Evolutionary conservation across 139 green algal species (phyloP), one percentile per base, ranked within the genome.

Genomic region (Picochlorum costavermella): DNA sequence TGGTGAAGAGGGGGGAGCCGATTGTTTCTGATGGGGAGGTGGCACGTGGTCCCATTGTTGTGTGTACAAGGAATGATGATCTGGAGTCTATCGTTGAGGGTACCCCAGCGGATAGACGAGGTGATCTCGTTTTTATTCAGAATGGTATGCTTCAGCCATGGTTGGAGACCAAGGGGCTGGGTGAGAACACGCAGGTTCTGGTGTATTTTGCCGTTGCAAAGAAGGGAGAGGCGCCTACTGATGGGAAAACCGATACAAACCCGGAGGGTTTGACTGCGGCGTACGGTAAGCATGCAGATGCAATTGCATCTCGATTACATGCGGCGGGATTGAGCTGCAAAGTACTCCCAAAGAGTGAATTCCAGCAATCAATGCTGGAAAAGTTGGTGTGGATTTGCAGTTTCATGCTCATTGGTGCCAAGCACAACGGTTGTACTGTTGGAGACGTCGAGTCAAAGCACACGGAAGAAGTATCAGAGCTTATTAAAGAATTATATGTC

Each of bases 371-470:
- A 6, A 98, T 98, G 92, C 82, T 97, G 48, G 94, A 99, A 72
- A 99, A 99, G 84, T 82, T 99, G n/a, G 86, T 98, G 13, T 99
- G 94, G 93, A 98, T 98, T 64, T 85, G 83, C 53, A 84, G 88
- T 1, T 92, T 97, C 70, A 99, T 98, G 94, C 64, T 96, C 45
- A 78, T 98, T 20, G 94, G 94, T 1, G 83, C 83, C 8, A 75
- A 74, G 58, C 80, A 96, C 73, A 70, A 73, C 29, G 81, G 80
- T 13, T 70, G 64, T 48, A 94, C 49, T 13, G 91, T 96, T 25
- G 94, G 94, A 1, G 84, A 94, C 40, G 93, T 97, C 10, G 88
- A 96, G 73, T 60, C 49, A 17, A 80, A 9, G 80, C n/a, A 59
- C n/a, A 51, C 11, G 5, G 33, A 16, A 17, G 71, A 88, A 76